These are phyloP conservation scores for Microbotryomycetes sp. DNA, from an alignment of 1,284 basidiomycete genomes.

Conservation along the genomic window DNA sequence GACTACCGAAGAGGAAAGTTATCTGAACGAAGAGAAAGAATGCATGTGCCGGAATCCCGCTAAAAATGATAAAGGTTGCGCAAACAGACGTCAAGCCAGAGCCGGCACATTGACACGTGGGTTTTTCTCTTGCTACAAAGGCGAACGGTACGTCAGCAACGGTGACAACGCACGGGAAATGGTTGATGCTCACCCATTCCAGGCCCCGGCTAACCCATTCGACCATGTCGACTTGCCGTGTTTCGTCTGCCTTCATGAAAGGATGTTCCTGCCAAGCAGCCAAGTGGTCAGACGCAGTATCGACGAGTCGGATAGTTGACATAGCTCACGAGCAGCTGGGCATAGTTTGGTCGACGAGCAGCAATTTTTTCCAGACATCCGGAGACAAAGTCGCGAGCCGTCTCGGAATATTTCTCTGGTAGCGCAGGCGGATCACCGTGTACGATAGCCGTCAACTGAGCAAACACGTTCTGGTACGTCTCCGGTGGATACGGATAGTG, in stretches of 20 bases:
- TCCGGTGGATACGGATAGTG: constrained; percentile 98
- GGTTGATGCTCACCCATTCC: constrained; percentile 31
- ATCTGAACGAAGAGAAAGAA: too few species aligned
- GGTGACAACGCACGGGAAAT: not conserved
- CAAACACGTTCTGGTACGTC: constrained; percentile 93
- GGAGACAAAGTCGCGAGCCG: constrained; percentile 47
- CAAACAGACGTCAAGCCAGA: not conserved
- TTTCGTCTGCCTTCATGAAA: constrained; percentile 50
- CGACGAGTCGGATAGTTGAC: not conserved
- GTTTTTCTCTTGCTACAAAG: not conserved
- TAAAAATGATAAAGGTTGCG: too few species aligned
- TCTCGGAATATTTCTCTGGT: constrained; percentile 42
- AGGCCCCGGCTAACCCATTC: constrained; percentile 67
- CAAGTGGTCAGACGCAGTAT: not conserved
- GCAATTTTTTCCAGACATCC: constrained; percentile 65
- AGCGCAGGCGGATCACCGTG: constrained; percentile 85
- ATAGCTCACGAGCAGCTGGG: constrained; percentile 61
- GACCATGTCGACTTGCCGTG: constrained; percentile 41
- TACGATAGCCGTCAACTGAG: constrained; percentile 91
- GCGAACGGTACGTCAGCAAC: not conserved
- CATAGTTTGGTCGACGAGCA: constrained; percentile 70
- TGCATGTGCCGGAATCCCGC: too few species aligned
- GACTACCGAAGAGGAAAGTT: too few species aligned
- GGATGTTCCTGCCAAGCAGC: constrained; percentile 52
- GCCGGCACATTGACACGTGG: not conserved